These are phyloP conservation scores for Pseudocercospora pini-densiflorae DNA, from an alignment of 2,329 filamentous ascomycete genomes.

Conservation along the genomic window DNA sequence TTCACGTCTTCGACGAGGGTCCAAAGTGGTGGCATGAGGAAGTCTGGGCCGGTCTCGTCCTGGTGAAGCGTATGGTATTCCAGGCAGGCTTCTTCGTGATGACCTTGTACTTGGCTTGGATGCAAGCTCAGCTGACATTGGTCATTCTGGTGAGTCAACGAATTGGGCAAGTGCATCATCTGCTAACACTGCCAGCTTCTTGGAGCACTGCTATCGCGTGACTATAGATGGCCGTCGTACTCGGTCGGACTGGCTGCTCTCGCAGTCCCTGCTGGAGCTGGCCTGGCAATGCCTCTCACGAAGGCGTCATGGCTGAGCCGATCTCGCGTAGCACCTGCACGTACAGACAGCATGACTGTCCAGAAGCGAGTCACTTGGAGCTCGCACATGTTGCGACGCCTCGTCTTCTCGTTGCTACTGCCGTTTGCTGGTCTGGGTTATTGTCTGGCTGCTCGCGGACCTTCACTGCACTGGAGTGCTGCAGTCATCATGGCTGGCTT, in stretches of 20 bases:
- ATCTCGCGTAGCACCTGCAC: constrained; percentile 61
- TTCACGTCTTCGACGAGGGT: constrained; percentile 73
- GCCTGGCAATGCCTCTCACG: constrained; percentile 73
- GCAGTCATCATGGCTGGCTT: constrained; percentile 69
- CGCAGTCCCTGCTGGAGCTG: constrained; percentile 69
- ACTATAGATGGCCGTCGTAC: constrained; percentile 67
- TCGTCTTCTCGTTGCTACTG: constrained; percentile 68
- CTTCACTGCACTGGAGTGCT: constrained; percentile 62
- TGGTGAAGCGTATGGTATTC: constrained; percentile 71
- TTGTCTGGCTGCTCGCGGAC: constrained; percentile 68
- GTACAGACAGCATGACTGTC: constrained; percentile 70
- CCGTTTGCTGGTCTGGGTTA: constrained; percentile 71
- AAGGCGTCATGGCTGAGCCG: constrained; percentile 73
- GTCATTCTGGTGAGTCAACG: constrained; percentile 64
- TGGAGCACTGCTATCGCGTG: constrained; percentile 70
- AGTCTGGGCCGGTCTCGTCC: constrained; percentile 69
- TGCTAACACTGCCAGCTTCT: constrained; percentile 54
- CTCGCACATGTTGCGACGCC: constrained; percentile 71
- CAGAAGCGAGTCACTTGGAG: constrained; percentile 68
- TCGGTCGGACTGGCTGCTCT: constrained; percentile 70
- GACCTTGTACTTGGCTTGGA: constrained; percentile 75
- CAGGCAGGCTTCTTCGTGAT: constrained; percentile 76
- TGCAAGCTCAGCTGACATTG: constrained; percentile 75
- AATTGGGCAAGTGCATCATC: neutral
- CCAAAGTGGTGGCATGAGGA: constrained; percentile 80